Conservation (phyloP, 108 stramenopile genomes). For the Phaeodactylum tricornutum region DNA sequence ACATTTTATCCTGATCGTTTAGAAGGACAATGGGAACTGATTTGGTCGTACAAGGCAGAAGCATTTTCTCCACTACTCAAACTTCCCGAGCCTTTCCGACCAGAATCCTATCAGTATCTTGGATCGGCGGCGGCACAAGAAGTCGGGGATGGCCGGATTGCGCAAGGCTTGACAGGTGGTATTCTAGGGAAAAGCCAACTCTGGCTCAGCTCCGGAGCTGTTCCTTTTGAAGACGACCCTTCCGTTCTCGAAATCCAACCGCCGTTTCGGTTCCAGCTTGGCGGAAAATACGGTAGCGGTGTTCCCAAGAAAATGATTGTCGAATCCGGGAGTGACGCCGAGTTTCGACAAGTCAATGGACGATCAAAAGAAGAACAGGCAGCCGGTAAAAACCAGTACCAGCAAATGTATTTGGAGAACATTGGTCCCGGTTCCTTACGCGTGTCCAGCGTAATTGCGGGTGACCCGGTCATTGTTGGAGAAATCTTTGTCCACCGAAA, state of each 20-base stretch:
- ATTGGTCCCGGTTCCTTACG: conserved; percentile 41
- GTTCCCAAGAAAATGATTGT: conserved; percentile 34
- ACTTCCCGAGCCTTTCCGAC: conserved; percentile 46
- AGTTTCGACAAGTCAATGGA: conserved; percentile 59
- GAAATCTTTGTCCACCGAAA: conserved; percentile 59
- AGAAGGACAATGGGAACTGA: conserved; percentile 57
- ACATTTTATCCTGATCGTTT: too few relatives aligned
- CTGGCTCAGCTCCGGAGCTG: conserved; percentile 30
- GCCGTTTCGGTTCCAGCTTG: conserved; percentile 63
- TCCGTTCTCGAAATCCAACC: conserved; percentile 52
- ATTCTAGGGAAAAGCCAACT: conserved; percentile 21
- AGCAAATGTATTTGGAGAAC: conserved; percentile 57
- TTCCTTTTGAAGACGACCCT: conserved; percentile 17
- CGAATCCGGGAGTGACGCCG: conserved; percentile 56
- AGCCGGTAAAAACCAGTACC: conserved; percentile 52
- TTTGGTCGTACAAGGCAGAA: conserved; percentile 54
- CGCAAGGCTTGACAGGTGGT: conserved; percentile 43
- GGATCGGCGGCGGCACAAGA: conserved; percentile 32
- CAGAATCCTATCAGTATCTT: conserved; percentile 56
- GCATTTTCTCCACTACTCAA: conserved; percentile 54
- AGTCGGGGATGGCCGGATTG: conserved; percentile 53
- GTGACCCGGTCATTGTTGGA: conserved; percentile 74
- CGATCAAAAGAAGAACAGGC: conserved; percentile 37
- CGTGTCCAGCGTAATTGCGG: conserved; percentile 37
- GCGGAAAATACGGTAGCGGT: conserved; percentile 12